Conservation (phyloP, 176 grass and related monocot genomes). For the Puya raimondii region DNA sequence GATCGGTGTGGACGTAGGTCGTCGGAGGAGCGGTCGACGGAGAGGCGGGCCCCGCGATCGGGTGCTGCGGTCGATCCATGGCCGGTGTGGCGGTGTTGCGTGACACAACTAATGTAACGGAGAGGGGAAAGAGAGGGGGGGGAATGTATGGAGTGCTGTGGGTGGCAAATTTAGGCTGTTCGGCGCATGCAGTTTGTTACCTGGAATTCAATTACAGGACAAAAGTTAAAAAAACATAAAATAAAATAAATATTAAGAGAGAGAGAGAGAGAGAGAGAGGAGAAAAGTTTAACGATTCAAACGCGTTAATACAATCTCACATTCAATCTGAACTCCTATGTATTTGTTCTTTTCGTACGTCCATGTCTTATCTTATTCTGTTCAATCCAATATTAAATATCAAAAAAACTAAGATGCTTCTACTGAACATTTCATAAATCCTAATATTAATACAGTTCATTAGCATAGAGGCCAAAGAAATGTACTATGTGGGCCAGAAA, state of each 20-base stretch:
- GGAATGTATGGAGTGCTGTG: conserved; percentile 15
- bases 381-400: not conserved
- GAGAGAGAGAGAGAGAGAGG: not conserved
- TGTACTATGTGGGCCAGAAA: no score
- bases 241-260: conserved; percentile 8
- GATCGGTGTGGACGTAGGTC: conserved; percentile 40
- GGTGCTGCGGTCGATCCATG: conserved; percentile 22
- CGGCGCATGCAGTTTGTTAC: conserved; percentile 20
- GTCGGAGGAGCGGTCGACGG: conserved; percentile 15
- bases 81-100: conserved; percentile 16
- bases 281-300: not conserved
- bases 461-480: no score
- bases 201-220: not conserved
- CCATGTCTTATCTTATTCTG: not conserved
- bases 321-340: not conserved
- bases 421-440: no score
- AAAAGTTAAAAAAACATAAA: no score
- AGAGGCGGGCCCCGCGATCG: not conserved
- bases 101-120: conserved; percentile 29
- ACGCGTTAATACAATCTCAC: not conserved
- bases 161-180: conserved; percentile 10
- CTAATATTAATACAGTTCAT: no score
- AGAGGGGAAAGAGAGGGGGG: not conserved
- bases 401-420: no score
- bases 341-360: not conserved